Conservation (phyloP, 345 rosid genomes). For the Excoecaria agallocha region DNA sequence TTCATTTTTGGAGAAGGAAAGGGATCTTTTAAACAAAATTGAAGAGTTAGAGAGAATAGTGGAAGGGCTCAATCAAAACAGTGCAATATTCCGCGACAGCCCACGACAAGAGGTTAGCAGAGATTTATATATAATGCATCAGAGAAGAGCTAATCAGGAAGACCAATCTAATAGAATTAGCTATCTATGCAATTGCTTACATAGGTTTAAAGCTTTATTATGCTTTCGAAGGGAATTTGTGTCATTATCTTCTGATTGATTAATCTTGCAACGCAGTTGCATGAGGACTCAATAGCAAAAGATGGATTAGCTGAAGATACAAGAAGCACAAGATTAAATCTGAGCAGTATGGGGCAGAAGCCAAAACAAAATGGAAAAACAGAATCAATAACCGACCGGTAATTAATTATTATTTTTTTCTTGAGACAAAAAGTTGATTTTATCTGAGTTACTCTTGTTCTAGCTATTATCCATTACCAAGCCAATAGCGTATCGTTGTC, state of each 20-base stretch:
- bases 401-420: slow-evolving; percentile 9
- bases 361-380: slow-evolving; percentile 25
- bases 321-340: slow-evolving; percentile 1
- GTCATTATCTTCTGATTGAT: not conserved
- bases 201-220: not conserved
- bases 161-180: not conserved
- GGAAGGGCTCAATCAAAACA: slow-evolving; percentile 41
- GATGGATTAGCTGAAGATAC: slow-evolving; percentile 20
- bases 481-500: too few relatives aligned
- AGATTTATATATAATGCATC: not conserved
- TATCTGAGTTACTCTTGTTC: slow-evolving; percentile 2
- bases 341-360: slow-evolving; percentile 4
- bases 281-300: slow-evolving; percentile 11
- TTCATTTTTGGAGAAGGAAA: slow-evolving; percentile 60
- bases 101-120: slow-evolving; percentile 39
- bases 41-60: slow-evolving; percentile 54
- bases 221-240: not conserved
- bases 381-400: slow-evolving; percentile 36
- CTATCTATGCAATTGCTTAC: not conserved
- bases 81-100: slow-evolving; percentile 17
- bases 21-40: slow-evolving; percentile 45
- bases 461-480: not conserved
- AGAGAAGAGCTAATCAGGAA: not conserved
- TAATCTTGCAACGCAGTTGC: slow-evolving; percentile 28
- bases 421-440: not conserved